These are phyloP conservation scores for Malus sieversii DNA, from an alignment of 306 rosid species.

Conservation along the genomic window DNA sequence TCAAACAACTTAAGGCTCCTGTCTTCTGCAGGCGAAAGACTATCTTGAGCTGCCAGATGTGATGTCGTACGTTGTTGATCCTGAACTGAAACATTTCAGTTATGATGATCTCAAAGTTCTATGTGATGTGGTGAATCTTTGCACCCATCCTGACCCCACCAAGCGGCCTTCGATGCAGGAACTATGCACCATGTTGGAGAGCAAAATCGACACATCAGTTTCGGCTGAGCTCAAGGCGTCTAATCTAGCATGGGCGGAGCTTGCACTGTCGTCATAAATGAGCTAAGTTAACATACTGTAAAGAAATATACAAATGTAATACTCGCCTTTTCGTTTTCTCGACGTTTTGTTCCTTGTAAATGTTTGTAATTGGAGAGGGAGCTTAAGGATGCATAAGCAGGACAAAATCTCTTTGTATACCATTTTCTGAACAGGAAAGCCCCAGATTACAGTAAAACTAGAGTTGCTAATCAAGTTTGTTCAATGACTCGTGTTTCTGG, in stretches of 20 bases:
- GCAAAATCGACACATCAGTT: conserved; percentile 73
- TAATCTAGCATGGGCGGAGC: conserved; percentile 97
- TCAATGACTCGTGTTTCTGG: background rate
- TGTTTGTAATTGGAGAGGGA: conserved; percentile 32
- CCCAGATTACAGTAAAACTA: conserved; percentile 1
- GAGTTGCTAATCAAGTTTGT: conserved; percentile 4
- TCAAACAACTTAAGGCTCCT: conserved; percentile 1
- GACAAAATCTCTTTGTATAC: conserved; percentile 46
- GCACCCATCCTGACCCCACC: conserved; percentile 56
- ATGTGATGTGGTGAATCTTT: conserved; percentile 70
- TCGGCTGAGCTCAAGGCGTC: conserved; percentile 70
- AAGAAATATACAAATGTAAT: conserved; percentile 35
- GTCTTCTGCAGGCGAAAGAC: conserved; percentile 70
- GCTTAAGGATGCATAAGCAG: conserved; percentile 22
- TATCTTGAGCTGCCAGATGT: conserved; percentile 69
- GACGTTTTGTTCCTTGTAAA: conserved; percentile 47
- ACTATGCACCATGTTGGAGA: conserved; percentile 62
- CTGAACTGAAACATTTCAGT: conserved; percentile 65
- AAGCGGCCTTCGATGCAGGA: conserved; percentile 60
- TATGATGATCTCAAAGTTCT: conserved; percentile 69
- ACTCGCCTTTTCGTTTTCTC: conserved; percentile 4
- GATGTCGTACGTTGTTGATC: conserved; percentile 75
- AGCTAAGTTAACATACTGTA: conserved; percentile 54
- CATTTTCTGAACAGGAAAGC: conserved; percentile 18
- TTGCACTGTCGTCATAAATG: conserved; percentile 64